A percentile compares a stretch with the other conserved stretches of the same genome.
phyloP scores from a whole-genome alignment of 2,329 filamentous ascomycete genomes.

The Cercospora sp. region DNA sequence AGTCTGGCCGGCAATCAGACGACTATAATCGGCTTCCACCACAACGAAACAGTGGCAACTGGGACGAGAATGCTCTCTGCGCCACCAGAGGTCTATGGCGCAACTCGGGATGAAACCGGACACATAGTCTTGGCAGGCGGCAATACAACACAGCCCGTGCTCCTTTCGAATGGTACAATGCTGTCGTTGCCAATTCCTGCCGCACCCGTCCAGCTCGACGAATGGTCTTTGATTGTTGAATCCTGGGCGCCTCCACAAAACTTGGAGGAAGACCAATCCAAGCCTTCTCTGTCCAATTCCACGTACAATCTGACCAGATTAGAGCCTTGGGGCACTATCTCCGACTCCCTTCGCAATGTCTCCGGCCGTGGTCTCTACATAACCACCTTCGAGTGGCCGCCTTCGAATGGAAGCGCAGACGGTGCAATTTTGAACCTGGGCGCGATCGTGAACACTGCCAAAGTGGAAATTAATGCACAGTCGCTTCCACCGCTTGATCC shows the following conservation, averaged over 20 bases:
- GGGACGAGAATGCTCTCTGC: conserved; percentile 1
- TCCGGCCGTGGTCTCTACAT: conserved; percentile 42
- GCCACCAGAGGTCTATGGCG: conserved; percentile 15
- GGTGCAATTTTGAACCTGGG: conserved; percentile 36
- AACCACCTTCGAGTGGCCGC: conserved; percentile 36
- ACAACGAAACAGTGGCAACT: conserved; percentile 14
- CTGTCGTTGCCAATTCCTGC: conserved; percentile 21
- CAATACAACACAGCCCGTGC: conserved; percentile 7
- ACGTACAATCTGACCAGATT: conserved; percentile 38
- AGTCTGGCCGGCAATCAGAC: conserved; percentile 45
- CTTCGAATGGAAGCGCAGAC: conserved; percentile 13
- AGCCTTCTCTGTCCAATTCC: conserved; percentile 32
- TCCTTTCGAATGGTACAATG: conserved; percentile 24
- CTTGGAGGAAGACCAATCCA: conserved; percentile 26
- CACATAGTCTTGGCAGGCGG: conserved; percentile 11
- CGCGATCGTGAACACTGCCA: conserved; percentile 35
- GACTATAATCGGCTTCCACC: conserved; percentile 43
- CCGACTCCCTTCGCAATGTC: conserved; percentile 32
- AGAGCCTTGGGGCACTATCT: conserved; percentile 41
- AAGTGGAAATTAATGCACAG: conserved; percentile 36
- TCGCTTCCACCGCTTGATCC: conserved; percentile 38
- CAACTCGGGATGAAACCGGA: not conserved
- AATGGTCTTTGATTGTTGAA: conserved; percentile 44
- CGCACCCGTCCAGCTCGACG: conserved; percentile 27
- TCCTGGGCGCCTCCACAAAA: conserved; percentile 44